A percentile compares a stretch with the other conserved stretches of the same genome.
phyloP scores from a whole-genome alignment of 1,284 basidiomycete genomes.

The Ustilago tritici region DNA sequence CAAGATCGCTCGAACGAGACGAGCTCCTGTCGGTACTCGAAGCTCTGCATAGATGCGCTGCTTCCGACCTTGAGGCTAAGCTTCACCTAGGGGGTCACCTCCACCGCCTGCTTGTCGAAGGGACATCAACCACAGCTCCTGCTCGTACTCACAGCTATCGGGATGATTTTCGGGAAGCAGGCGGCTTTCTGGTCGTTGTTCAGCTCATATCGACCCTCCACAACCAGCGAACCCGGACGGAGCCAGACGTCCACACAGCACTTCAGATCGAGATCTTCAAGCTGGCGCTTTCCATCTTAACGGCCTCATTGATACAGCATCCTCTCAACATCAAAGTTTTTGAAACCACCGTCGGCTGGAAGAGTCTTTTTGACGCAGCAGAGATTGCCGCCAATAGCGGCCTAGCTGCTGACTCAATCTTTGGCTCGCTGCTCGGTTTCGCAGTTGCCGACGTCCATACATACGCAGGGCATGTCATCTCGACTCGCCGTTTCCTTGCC shows the following conservation, averaged over 20 bases:
- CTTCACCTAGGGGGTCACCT: constrained; percentile 56
- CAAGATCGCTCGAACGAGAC: constrained; percentile 32
- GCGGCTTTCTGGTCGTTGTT: constrained; percentile 61
- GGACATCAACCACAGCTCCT: constrained; percentile 13
- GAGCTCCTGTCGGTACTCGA: constrained; percentile 47
- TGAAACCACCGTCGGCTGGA: constrained; percentile 57
- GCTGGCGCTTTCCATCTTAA: constrained; percentile 54
- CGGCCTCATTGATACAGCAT: constrained; percentile 54
- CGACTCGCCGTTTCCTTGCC: constrained; percentile 25
- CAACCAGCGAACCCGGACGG: not conserved
- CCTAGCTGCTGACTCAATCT: constrained; percentile 30
- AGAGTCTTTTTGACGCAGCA: constrained; percentile 33
- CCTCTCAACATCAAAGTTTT: constrained; percentile 53
- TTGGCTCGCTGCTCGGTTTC: constrained; percentile 54
- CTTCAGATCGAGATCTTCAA: constrained; percentile 56
- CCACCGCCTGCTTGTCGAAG: constrained; percentile 51
- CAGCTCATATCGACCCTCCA: constrained; percentile 60
- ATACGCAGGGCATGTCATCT: constrained; percentile 28
- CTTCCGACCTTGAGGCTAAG: constrained; percentile 38
- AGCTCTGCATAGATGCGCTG: constrained; percentile 36
- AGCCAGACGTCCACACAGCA: constrained; percentile 11
- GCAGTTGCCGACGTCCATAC: constrained; percentile 55
- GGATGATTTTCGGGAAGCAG: constrained; percentile 56
- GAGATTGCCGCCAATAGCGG: constrained; percentile 26
- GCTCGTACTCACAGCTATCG: constrained; percentile 30